phyloP scores from a whole-genome alignment of 805 yeast genomes.

The Wickerhamomyces sydowiorum region DNA sequence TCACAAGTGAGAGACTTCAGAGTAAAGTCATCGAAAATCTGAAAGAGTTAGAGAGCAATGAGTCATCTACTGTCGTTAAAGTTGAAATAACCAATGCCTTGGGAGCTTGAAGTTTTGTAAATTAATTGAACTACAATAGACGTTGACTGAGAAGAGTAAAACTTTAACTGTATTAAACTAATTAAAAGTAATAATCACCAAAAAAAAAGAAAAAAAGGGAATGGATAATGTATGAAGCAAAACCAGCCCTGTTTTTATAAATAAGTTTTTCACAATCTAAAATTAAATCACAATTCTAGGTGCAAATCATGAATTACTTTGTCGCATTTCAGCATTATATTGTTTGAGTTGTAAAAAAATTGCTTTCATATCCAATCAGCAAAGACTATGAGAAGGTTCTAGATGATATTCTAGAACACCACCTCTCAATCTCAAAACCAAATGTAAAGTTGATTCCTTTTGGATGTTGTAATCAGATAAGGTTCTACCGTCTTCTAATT shows the following conservation, averaged over 20 bases:
- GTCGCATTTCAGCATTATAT: too few relatives aligned
- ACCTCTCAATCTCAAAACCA: conserved; percentile 71
- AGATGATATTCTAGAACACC: too few relatives aligned
- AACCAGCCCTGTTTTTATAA: too few relatives aligned
- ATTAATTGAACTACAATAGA: neutral
- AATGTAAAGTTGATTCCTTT: conserved; percentile 64
- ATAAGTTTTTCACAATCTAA: too few relatives aligned
- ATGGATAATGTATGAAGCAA: too few relatives aligned
- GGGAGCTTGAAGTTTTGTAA: neutral
- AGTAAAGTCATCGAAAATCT: conserved; percentile 20
- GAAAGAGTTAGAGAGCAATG: conserved; percentile 24
- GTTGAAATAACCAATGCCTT: conserved; percentile 23
- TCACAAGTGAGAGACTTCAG: conserved; percentile 10
- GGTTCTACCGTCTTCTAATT: conserved; percentile 66
- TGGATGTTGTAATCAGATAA: conserved; percentile 67
- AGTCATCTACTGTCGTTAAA: conserved; percentile 42
- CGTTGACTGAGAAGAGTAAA: neutral
- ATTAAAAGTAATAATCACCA: too few relatives aligned
- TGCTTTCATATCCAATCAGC: conserved; percentile 15
- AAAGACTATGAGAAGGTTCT: too few relatives aligned
- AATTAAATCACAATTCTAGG: too few relatives aligned
- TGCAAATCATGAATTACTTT: too few relatives aligned
- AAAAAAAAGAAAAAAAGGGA: too few relatives aligned
- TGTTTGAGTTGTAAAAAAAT: too few relatives aligned
- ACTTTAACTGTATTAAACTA: too few relatives aligned